Conservation (phyloP, 768 basidiomycete species). For the Phylloporus scabripes region DNA sequence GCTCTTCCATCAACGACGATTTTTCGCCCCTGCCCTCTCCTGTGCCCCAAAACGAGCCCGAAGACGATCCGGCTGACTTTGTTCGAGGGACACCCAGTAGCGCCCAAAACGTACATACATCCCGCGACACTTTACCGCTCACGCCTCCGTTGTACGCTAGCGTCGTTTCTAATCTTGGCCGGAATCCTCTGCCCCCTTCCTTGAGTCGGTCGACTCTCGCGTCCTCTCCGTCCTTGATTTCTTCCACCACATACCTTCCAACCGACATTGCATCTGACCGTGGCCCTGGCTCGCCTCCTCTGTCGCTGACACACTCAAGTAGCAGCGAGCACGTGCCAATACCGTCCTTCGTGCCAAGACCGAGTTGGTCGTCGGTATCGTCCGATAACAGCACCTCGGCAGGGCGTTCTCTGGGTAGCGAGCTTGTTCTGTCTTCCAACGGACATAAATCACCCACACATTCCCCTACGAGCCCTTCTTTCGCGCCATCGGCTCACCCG, state of each 20-base stretch:
- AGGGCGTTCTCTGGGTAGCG: conserved; percentile 13
- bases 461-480: conserved; percentile 23
- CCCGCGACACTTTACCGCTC: conserved; percentile 8
- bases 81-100: conserved; percentile 4
- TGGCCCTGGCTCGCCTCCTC: conserved; percentile 8
- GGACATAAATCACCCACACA: conserved; percentile 17
- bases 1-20: conserved; percentile 20
- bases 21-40: conserved; percentile 22
- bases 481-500: conserved; percentile 10
- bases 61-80: conserved; percentile 4
- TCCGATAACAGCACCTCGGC: conserved; percentile 20
- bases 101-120: background rate
- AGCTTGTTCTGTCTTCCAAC: conserved; percentile 7
- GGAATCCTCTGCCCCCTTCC: conserved; percentile 12
- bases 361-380: conserved; percentile 22
- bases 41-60: conserved; percentile 12
- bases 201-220: conserved; percentile 5
- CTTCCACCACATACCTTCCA: conserved; percentile 5
- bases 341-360: conserved; percentile 13
- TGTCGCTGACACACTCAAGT: conserved; percentile 14
- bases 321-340: conserved; percentile 12
- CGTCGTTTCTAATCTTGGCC: conserved; percentile 18
- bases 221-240: conserved; percentile 4
- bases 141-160: conserved; percentile 24
- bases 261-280: conserved; percentile 15